Evolutionary conservation across 2,329 filamentous ascomycete genomes (phyloP).

Genomic region (Chaetomium sp.): DNA sequence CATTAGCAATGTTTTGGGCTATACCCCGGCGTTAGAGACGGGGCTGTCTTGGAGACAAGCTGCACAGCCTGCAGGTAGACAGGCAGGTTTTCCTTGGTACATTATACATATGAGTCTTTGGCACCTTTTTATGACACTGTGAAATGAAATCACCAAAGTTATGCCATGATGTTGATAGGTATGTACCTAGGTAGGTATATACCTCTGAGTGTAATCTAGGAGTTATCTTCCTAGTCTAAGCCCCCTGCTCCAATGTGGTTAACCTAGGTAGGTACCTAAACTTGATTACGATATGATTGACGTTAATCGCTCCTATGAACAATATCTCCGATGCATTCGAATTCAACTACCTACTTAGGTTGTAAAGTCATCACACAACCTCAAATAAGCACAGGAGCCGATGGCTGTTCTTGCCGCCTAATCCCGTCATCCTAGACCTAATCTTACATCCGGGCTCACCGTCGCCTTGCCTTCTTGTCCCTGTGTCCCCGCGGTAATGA

Average conservation of each 20-base stretch:
- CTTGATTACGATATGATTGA: too few relatives aligned
- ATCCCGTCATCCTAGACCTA: background rate
- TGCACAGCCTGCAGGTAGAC: background rate
- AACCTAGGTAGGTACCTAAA: too few relatives aligned
- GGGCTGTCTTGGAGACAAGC: background rate
- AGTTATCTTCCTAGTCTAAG: too few relatives aligned
- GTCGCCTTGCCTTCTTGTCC: constrained; percentile 1
- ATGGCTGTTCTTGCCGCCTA: background rate
- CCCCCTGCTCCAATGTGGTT: too few relatives aligned
- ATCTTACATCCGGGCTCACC: background rate
- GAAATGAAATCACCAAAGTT: too few relatives aligned
- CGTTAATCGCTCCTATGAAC: too few relatives aligned
- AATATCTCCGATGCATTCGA: too few relatives aligned
- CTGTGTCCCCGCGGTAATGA: constrained; percentile 2
- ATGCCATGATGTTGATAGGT: too few relatives aligned
- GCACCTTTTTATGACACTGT: background rate
- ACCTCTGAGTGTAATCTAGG: too few relatives aligned
- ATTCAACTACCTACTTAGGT: background rate
- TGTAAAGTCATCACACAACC: background rate
- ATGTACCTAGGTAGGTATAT: too few relatives aligned
- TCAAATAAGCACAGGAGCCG: background rate
- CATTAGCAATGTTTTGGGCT: background rate
- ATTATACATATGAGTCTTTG: background rate
- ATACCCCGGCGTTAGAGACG: background rate
- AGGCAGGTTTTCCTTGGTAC: background rate